phyloP scores from a whole-genome alignment of 306 rosid genomes.

The Abrus precatorius region DNA sequence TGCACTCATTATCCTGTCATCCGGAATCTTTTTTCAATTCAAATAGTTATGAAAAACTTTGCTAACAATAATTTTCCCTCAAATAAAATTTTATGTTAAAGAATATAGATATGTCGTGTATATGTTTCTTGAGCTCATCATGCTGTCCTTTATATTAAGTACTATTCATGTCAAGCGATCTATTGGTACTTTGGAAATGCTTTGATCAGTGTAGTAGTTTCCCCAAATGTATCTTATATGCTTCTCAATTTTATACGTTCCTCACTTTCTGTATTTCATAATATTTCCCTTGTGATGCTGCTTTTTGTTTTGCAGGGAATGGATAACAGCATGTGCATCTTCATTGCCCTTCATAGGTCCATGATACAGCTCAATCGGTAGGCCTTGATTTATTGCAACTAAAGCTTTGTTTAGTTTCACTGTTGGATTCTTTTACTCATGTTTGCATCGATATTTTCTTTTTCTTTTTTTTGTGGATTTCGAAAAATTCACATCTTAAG shows the following conservation, averaged over 20 bases:
- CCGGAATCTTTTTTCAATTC: constrained; percentile 11
- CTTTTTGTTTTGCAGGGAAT: constrained; percentile 66
- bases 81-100: constrained; percentile 3
- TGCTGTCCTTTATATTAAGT: background rate
- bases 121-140: constrained; percentile 12
- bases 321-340: constrained; percentile 74
- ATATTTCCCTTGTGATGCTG: constrained; percentile 34
- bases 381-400: constrained; percentile 41
- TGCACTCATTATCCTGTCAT: constrained; percentile 2
- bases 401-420: constrained; percentile 34
- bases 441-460: background rate
- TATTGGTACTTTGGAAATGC: constrained; percentile 40
- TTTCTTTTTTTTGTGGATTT: background rate
- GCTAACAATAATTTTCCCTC: constrained; percentile 16
- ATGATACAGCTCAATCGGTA: constrained; percentile 90
- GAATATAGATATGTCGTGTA: background rate
- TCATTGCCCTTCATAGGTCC: constrained; percentile 86
- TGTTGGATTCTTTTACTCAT: constrained; percentile 37
- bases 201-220: constrained; percentile 40
- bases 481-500: background rate
- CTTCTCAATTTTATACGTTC: constrained; percentile 21
- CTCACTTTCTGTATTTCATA: constrained; percentile 29
- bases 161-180: constrained; percentile 31
- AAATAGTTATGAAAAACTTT: constrained; percentile 1
- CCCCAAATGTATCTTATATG: constrained; percentile 38